A percentile compares a stretch with the other conserved stretches of the same genome.
phyloP scores from a whole-genome alignment of 2,329 filamentous ascomycete species.

The Beauveria scarabaeidicola region DNA sequence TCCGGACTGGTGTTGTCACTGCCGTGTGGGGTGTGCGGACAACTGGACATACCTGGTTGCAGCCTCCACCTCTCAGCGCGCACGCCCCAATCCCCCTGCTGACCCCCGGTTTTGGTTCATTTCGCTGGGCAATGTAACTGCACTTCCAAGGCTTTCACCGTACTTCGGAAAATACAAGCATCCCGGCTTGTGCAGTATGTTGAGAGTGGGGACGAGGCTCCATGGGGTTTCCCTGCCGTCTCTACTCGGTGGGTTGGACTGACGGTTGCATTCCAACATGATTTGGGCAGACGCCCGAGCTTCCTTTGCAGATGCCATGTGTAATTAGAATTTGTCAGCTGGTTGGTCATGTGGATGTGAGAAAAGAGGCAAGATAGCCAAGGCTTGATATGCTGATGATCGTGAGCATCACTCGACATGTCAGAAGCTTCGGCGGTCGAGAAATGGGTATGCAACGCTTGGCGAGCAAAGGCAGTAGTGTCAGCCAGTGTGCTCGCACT shows the following conservation, averaged over 20 bases:
- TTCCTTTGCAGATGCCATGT: not conserved
- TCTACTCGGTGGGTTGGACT: not conserved
- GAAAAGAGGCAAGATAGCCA: too few species aligned
- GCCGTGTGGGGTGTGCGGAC: constrained; percentile 1
- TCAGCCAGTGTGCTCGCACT: too few species aligned
- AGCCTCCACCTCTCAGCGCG: not conserved
- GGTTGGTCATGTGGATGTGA: too few species aligned
- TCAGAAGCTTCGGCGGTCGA: too few species aligned
- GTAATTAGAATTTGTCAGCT: not conserved
- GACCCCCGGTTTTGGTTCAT: constrained; percentile 1
- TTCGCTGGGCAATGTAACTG: not conserved
- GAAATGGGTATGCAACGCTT: too few species aligned
- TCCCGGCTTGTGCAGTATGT: not conserved
- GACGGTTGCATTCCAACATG: not conserved
- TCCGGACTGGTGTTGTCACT: constrained; percentile 2
- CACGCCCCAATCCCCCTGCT: not conserved
- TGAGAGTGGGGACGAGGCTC: not conserved
- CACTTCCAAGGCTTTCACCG: not conserved
- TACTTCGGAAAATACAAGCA: not conserved
- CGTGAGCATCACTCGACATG: too few species aligned
- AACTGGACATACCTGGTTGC: not conserved
- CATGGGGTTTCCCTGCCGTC: not conserved
- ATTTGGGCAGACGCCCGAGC: not conserved
- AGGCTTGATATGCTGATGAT: too few species aligned
- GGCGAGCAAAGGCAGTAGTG: too few species aligned